These are phyloP conservation scores for Colletotrichum tamarilloi DNA, from an alignment of 2,329 filamentous ascomycete genomes.

Conservation along the genomic window DNA sequence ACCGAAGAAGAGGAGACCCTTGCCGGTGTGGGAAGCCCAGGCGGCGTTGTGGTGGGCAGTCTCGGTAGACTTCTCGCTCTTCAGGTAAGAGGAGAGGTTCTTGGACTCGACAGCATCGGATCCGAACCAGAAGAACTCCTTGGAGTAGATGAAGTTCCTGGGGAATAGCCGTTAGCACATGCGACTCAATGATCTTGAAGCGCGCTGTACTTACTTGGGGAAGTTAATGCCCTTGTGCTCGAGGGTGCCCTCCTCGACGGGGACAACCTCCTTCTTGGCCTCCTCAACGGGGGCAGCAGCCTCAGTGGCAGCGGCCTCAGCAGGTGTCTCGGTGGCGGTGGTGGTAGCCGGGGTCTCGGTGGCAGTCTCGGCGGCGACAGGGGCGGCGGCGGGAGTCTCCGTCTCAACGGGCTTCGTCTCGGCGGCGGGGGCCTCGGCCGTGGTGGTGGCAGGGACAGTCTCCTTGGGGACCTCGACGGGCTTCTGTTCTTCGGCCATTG, in stretches of 20 bases:
- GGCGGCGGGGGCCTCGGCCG: constrained; percentile 52
- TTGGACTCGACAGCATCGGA: constrained; percentile 79
- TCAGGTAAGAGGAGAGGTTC: constrained; percentile 80
- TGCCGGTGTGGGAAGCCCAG: constrained; percentile 93
- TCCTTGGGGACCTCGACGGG: constrained; percentile 70
- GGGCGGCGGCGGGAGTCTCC: constrained; percentile 42
- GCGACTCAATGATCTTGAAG: too few relatives aligned
- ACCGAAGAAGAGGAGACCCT: constrained; percentile 92
- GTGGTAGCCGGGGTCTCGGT: constrained; percentile 47
- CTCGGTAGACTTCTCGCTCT: constrained; percentile 85
- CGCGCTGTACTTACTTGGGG: constrained; percentile 79
- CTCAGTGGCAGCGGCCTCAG: constrained; percentile 51
- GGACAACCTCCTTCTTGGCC: constrained; percentile 67
- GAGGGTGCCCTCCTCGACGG: constrained; percentile 84
- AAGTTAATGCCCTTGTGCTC: constrained; percentile 89
- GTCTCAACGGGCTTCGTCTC: constrained; percentile 46
- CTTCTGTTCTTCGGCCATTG: constrained; percentile 82
- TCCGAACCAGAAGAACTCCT: constrained; percentile 93
- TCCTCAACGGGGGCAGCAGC: constrained; percentile 52
- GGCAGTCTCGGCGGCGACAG: constrained; percentile 52
- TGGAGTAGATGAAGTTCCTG: constrained; percentile 89
- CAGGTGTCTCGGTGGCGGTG: constrained; percentile 51
- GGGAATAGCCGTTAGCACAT: constrained; percentile 39
- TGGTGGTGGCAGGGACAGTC: constrained; percentile 54
- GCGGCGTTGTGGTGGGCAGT: constrained; percentile 83